A percentile compares a stretch with the other conserved stretches of the same genome.
Conservation (phyloP, 768 basidiomycete species). For the Erythrobasidium yunnanense region DNA sequence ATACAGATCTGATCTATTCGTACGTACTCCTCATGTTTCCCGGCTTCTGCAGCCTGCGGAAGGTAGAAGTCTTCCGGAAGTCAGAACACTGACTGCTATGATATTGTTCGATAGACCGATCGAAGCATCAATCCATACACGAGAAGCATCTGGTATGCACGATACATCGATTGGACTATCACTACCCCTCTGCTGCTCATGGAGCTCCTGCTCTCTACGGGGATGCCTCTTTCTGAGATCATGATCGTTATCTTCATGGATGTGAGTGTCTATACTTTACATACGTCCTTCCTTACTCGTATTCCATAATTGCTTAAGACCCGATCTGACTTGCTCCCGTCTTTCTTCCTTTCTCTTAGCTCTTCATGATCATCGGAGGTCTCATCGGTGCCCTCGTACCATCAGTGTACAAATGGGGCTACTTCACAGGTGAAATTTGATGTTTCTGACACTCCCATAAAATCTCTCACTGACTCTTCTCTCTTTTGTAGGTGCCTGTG, state of each 20-base stretch:
- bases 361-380: conserved; percentile 46
- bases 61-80: too few species aligned
- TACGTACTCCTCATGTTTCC: not conserved
- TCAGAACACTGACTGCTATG: not conserved
- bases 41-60: not conserved
- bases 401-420: conserved; percentile 50
- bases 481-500: conserved; percentile 48
- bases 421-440: not conserved
- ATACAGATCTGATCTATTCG: conserved; percentile 45
- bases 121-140: conserved; percentile 24
- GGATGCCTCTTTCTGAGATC: conserved; percentile 48
- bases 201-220: conserved; percentile 47
- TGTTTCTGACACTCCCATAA: not conserved
- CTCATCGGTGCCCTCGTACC: conserved; percentile 50
- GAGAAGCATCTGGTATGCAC: conserved; percentile 46
- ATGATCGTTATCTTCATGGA: conserved; percentile 48
- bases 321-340: not conserved
- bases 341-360: not conserved
- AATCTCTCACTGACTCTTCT: conserved; percentile 27
- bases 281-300: too few species aligned
- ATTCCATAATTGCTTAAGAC: too few species aligned
- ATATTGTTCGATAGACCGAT: conserved; percentile 27
- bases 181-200: conserved; percentile 50
- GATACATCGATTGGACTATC: conserved; percentile 44
- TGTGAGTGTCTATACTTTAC: too few species aligned